A percentile compares a stretch with the other conserved stretches of the same genome.
Evolutionary conservation across 78 protist genomes (phyloP).

Genomic region (slime mould (Dictyostelium discoideum)): dicty_2.7 NC_007090.3:727501-728000

Average conservation of each 20-base stretch:
- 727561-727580: conserved; percentile 61
- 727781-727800: conserved; percentile 96
- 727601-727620: conserved; percentile 19
- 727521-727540: conserved; percentile 17
- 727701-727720: conserved; percentile 83
- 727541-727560: conserved; percentile 34
- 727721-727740: conserved; percentile 80
- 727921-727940: conserved; percentile 94
- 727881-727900: conserved; percentile 96
- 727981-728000: conserved; percentile 80
- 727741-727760: conserved; percentile 96
- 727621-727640: conserved; percentile 63
- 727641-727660: conserved; percentile 56
- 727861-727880: conserved; percentile 83
- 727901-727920: conserved; percentile 82
- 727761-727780: conserved; percentile 96
- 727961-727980: conserved; percentile 61
- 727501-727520: conserved; percentile 27
- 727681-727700: conserved; percentile 98
- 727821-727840: conserved; percentile 94
- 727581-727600: conserved; percentile 53
- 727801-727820: conserved; percentile 50
- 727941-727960: conserved; percentile 85
- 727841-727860: conserved; percentile 94
- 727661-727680: conserved; percentile 85